phyloP scores from a whole-genome alignment of 768 basidiomycete genomes.

The Mycena metata region DNA sequence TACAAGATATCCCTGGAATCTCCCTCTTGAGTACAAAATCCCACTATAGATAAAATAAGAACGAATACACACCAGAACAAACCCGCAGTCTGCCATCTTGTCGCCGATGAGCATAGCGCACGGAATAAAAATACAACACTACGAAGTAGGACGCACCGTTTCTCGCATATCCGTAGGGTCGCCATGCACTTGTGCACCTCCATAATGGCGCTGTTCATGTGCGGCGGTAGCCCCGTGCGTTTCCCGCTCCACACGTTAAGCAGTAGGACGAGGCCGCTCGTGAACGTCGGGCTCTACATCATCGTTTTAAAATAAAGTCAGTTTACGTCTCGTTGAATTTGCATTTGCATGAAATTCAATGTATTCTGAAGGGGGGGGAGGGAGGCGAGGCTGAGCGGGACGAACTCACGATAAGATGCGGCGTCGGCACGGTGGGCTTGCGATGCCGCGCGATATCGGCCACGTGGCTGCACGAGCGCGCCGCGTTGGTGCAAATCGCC shows the following conservation, averaged over 20 bases:
- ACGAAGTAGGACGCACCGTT: constrained; percentile 53
- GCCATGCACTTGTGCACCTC: constrained; percentile 74
- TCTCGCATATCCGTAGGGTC: constrained; percentile 57
- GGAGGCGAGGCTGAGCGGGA: neutral
- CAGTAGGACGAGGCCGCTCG: constrained; percentile 66
- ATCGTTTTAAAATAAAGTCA: neutral
- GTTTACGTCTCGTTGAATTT: neutral
- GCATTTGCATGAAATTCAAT: neutral
- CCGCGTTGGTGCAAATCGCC: constrained; percentile 88
- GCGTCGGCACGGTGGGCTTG: constrained; percentile 46
- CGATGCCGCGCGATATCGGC: constrained; percentile 62
- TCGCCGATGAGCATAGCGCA: constrained; percentile 29
- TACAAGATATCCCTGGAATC: constrained; percentile 28
- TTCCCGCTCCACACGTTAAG: constrained; percentile 77
- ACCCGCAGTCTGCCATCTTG: constrained; percentile 56
- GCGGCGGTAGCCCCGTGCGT: constrained; percentile 59
- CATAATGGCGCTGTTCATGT: constrained; percentile 65
- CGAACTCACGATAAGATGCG: constrained; percentile 49
- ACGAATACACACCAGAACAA: constrained; percentile 47
- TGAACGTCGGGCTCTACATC: constrained; percentile 51
- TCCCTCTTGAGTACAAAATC: too few species aligned
- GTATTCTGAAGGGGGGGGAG: neutral
- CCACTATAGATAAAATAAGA: neutral
- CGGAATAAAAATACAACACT: neutral
- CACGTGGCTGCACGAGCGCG: constrained; percentile 81